Evolutionary conservation across 441 rosid species (phyloP).

Genomic region (Sinapis alba): DNA sequence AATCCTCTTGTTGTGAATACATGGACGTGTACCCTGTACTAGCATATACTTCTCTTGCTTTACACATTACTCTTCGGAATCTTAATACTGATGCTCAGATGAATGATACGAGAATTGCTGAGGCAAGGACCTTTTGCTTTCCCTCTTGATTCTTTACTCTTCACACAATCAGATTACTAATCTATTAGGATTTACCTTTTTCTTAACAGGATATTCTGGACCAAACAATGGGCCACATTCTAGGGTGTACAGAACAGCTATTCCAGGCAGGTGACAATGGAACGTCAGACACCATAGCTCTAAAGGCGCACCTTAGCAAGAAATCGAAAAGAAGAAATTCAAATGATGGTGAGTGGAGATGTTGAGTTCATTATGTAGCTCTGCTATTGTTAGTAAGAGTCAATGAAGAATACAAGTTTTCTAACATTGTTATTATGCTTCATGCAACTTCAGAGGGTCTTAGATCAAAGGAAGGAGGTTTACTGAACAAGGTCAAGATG

Average conservation of each 20-base stretch:
- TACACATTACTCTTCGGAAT: constrained; percentile 60
- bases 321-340: constrained; percentile 35
- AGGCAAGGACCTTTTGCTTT: constrained; percentile 43
- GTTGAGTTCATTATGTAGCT: constrained; percentile 10
- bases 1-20: constrained; percentile 50
- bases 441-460: constrained; percentile 45
- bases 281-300: constrained; percentile 20
- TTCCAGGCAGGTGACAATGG: constrained; percentile 45
- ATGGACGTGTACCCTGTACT: constrained; percentile 71
- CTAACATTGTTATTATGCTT: background rate
- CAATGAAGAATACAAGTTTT: constrained; percentile 6
- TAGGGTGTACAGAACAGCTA: constrained; percentile 64
- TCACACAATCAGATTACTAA: constrained; percentile 19
- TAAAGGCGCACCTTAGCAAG: constrained; percentile 33
- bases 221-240: constrained; percentile 67
- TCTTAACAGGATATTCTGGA: constrained; percentile 54
- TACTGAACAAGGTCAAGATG: constrained; percentile 57
- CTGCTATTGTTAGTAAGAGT: background rate
- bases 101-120: constrained; percentile 27
- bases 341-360: constrained; percentile 36
- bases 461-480: constrained; percentile 39
- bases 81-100: constrained; percentile 33
- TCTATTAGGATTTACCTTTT: background rate
- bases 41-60: constrained; percentile 75
- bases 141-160: constrained; percentile 24